A percentile compares a stretch with the other conserved stretches of the same genome.
These are phyloP conservation scores for Auricularia sp. DNA, from an alignment of 768 basidiomycete genomes.

Conservation along the genomic window DNA sequence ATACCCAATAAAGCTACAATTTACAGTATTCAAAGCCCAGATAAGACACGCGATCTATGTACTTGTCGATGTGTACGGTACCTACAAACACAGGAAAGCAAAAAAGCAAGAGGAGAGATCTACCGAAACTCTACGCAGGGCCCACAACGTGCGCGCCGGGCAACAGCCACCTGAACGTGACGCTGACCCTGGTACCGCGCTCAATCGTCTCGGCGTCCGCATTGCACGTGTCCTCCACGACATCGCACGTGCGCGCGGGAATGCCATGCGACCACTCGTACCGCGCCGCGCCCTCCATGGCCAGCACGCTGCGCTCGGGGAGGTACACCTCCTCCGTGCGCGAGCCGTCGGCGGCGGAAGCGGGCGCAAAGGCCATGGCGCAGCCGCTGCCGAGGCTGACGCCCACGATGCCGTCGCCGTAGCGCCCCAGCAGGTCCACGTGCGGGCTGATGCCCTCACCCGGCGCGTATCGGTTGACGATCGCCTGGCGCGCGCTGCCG, in stretches of 20 bases:
- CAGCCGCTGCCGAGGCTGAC: constrained; percentile 74
- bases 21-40: no score
- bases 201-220: constrained; percentile 29
- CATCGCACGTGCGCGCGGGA: constrained; percentile 46
- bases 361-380: constrained; percentile 60
- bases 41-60: no score
- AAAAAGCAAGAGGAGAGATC: no score
- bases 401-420: constrained; percentile 83
- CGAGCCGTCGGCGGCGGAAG: constrained; percentile 6
- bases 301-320: constrained; percentile 63
- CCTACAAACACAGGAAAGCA: no score
- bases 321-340: constrained; percentile 48
- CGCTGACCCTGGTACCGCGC: constrained; percentile 56
- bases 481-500: constrained; percentile 61
- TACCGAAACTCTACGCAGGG: no score
- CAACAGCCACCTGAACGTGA: constrained; percentile 82
- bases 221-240: constrained; percentile 31
- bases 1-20: no score
- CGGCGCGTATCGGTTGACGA: constrained; percentile 80
- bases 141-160: constrained; percentile 77
- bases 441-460: constrained; percentile 87
- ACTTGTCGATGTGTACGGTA: no score
- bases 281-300: constrained; percentile 71
- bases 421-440: constrained; percentile 75
- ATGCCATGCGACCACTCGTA: constrained; percentile 90